phyloP scores from a whole-genome alignment of 2,329 filamentous ascomycete species.

The Diaporthe eres region DNA sequence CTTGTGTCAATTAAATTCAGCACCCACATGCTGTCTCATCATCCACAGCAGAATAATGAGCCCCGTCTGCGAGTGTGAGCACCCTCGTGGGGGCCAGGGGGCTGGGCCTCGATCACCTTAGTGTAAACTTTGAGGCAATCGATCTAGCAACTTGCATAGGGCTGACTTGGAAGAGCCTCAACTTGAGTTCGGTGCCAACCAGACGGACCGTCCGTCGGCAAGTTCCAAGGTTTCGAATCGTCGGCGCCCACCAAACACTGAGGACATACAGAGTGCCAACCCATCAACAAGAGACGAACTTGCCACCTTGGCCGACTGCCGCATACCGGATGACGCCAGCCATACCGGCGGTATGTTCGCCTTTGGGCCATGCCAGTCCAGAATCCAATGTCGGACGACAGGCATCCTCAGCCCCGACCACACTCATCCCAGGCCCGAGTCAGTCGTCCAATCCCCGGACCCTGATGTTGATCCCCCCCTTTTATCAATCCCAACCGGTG shows the following conservation, averaged over 20 bases:
- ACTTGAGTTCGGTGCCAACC: neutral
- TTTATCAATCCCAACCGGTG: slow-evolving; percentile 16
- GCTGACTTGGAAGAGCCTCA: slow-evolving; percentile 8
- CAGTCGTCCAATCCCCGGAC: slow-evolving; percentile 10
- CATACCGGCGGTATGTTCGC: neutral
- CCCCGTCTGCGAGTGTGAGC: neutral
- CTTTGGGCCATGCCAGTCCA: slow-evolving; percentile 8
- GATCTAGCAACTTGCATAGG: neutral
- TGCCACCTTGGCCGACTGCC: neutral
- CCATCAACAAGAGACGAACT: neutral
- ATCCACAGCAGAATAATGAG: neutral
- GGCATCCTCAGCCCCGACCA: slow-evolving; percentile 5
- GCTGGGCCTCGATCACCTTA: neutral
- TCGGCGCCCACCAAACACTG: neutral
- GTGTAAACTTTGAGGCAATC: slow-evolving; percentile 9
- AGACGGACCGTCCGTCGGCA: neutral
- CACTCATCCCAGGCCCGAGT: slow-evolving; percentile 16
- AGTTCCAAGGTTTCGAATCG: neutral
- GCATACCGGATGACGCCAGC: slow-evolving; percentile 27
- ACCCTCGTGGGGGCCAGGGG: neutral
- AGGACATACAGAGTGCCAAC: neutral
- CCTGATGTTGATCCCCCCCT: slow-evolving; percentile 13
- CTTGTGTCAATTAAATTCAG: slow-evolving; percentile 31
- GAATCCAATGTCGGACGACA: slow-evolving; percentile 21
- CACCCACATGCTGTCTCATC: slow-evolving; percentile 7